phyloP scores from a whole-genome alignment of 2,329 filamentous ascomycete genomes.

The Scleromitrula shiraiana region DNA sequence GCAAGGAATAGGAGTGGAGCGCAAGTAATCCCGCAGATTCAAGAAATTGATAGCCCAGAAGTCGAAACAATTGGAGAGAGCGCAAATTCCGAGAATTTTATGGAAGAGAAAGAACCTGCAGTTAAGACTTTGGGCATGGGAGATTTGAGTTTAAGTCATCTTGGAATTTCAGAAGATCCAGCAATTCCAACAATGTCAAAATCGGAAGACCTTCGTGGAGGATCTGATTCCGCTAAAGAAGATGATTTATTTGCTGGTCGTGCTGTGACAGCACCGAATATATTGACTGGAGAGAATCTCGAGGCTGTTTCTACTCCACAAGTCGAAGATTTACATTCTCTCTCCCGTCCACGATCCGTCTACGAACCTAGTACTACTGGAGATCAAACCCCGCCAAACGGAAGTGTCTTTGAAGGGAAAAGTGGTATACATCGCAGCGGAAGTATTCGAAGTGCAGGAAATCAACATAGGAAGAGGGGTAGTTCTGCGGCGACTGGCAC shows the following conservation, averaged over 20 bases:
- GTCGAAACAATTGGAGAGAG: slow-evolving; percentile 30
- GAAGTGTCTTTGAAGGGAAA: slow-evolving; percentile 58
- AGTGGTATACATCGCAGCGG: slow-evolving; percentile 43
- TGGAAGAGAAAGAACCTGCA: slow-evolving; percentile 60
- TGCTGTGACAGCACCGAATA: slow-evolving; percentile 1
- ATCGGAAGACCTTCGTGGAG: slow-evolving; percentile 34
- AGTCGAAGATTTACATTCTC: slow-evolving; percentile 21
- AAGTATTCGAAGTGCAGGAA: slow-evolving; percentile 57
- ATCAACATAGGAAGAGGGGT: slow-evolving; percentile 59
- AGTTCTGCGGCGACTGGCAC: slow-evolving; percentile 61
- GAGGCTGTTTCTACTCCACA: slow-evolving; percentile 17
- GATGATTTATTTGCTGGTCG: slow-evolving; percentile 17
- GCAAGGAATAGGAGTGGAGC: slow-evolving; percentile 36
- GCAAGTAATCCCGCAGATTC: slow-evolving; percentile 21
- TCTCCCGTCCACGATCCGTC: slow-evolving; percentile 38
- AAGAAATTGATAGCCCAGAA: slow-evolving; percentile 25
- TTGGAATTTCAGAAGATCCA: slow-evolving; percentile 65
- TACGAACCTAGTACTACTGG: slow-evolving; percentile 43
- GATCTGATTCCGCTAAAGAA: slow-evolving; percentile 18
- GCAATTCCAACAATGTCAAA: slow-evolving; percentile 49
- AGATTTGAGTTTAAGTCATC: slow-evolving; percentile 79
- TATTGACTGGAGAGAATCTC: slow-evolving; percentile 13
- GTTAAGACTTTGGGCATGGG: slow-evolving; percentile 85
- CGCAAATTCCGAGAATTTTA: slow-evolving; percentile 24
- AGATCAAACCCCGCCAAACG: slow-evolving; percentile 57